Evolutionary conservation across 352 stramenopile species (phyloP).

Genomic region (Phytophthora hibernalis): DNA sequence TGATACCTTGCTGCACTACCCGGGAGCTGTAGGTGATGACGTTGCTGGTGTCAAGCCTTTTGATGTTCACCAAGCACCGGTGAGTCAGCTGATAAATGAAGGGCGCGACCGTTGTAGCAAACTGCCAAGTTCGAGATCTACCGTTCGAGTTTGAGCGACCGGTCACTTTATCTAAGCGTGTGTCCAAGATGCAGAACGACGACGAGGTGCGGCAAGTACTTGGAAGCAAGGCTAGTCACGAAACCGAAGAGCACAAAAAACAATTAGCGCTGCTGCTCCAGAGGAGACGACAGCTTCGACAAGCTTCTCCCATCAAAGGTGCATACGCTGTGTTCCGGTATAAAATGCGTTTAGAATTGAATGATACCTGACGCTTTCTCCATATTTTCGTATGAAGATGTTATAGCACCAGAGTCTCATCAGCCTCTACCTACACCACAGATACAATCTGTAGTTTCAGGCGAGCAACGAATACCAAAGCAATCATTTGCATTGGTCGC

Average conservation of each 20-base stretch:
- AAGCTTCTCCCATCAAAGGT: conserved; percentile 22
- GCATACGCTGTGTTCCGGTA: background rate
- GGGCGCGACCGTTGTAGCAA: conserved; percentile 24
- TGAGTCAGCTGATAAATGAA: conserved; percentile 54
- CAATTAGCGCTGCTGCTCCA: conserved; percentile 51
- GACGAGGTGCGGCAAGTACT: conserved; percentile 14
- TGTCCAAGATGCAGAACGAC: conserved; percentile 63
- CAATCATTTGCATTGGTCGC: conserved; percentile 60
- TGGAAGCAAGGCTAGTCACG: conserved; percentile 23
- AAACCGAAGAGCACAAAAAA: conserved; percentile 56
- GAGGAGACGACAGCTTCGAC: conserved; percentile 44
- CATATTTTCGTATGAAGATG: conserved; percentile 9
- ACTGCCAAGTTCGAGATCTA: conserved; percentile 17
- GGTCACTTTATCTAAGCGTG: background rate
- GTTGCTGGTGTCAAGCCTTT: conserved; percentile 41
- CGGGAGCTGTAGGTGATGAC: conserved; percentile 47
- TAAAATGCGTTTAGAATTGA: background rate
- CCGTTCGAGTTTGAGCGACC: conserved; percentile 17
- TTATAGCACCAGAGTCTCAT: background rate
- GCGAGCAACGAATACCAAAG: conserved; percentile 20
- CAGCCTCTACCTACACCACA: background rate
- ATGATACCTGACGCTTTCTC: background rate
- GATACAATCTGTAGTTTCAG: conserved; percentile 1
- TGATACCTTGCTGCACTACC: conserved; percentile 41
- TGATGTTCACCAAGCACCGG: conserved; percentile 43